These are phyloP conservation scores for Phytopythium kandeliae DNA, from an alignment of 352 stramenopile genomes.

Conservation along the genomic window DNA sequence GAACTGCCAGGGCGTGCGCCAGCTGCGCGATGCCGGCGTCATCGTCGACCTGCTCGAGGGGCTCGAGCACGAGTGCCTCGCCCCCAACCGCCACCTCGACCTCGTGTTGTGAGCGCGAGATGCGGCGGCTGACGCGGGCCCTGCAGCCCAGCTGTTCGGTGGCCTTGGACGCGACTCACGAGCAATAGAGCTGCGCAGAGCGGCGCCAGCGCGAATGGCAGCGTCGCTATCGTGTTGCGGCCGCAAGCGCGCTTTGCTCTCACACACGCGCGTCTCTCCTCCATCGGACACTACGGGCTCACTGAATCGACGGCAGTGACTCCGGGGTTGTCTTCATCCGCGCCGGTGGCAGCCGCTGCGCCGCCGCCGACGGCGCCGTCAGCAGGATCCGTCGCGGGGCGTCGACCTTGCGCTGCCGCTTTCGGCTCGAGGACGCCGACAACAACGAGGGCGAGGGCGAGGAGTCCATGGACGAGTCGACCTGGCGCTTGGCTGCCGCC, in stretches of 20 bases:
- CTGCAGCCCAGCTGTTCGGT: no score
- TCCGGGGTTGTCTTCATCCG: neutral
- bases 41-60: slow-evolving; percentile 63
- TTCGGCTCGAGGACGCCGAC: slow-evolving; percentile 11
- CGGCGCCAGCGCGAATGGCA: no score
- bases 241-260: no score
- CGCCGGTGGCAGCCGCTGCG: neutral
- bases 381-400: slow-evolving; percentile 25
- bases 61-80: slow-evolving; percentile 70
- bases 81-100: slow-evolving; percentile 66
- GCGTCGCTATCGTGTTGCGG: no score
- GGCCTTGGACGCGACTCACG: no score
- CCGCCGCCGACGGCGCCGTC: neutral
- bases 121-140: no score
- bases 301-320: neutral
- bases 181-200: no score
- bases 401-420: slow-evolving; percentile 37
- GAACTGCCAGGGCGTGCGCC: slow-evolving; percentile 61
- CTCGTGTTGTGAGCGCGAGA: slow-evolving; percentile 37
- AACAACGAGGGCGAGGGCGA: slow-evolving; percentile 11
- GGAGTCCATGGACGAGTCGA: slow-evolving; percentile 12
- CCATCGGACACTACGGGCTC: neutral
- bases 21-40: slow-evolving; percentile 65
- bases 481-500: slow-evolving; percentile 4
- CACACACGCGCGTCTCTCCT: no score